Evolutionary conservation across 2,329 filamentous ascomycete genomes (phyloP), one percentile per base, ranked within the genome.

Genomic region (Colletotrichum plurivorum): DNA sequence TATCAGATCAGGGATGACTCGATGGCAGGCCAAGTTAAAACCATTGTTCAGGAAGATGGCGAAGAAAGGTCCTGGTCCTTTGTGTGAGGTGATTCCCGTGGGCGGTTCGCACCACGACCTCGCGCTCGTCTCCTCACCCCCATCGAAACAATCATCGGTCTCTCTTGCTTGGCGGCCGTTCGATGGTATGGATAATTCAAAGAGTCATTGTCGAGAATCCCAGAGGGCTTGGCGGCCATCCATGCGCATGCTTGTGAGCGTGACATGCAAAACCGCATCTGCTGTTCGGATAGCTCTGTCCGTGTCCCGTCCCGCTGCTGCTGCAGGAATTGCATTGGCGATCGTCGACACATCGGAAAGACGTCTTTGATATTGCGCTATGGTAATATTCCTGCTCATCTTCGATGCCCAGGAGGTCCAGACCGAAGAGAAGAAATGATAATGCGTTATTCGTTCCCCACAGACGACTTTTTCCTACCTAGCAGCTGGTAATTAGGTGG

Each of bases 201-300:
- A 36, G 31, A 36, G 31, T 36, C 31, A 36, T 36, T 36, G 3
- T 36, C 8, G 6, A 36, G 31, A 36, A 36, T 36, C 31, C 31
- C 31, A 25, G 43, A 60, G 9, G 36, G 25, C 57, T 60, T 60
- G 57, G 36, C 57, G 45, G 57, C 46, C 57, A n/a, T 43, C 10
- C 41, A 41, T 41, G 39, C 39, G 39, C 22, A 25, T 43, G 41
- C 41, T 15, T 36, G 31, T 10, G 31, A 36, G 31, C 31, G 31
- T 36, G 31, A 36, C 31, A 9, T 36, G 31, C 31, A 36, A 36
- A 36, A 10, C 31, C 10, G 31, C 31, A 36, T 36, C 31, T 36
- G 8, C 31, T 10, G 31, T 36, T 8, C 31, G 31, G 31, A 36
- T 31, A 31, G 27, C 8, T 31, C 27, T 31, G 27, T 10, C 27